Percentiles rank a stretch among this genome's conserved stretches.
These are phyloP conservation scores for Amorphotheca resinae DNA, from an alignment of 495 filamentous ascomycete species.

Conservation along the genomic window DNA sequence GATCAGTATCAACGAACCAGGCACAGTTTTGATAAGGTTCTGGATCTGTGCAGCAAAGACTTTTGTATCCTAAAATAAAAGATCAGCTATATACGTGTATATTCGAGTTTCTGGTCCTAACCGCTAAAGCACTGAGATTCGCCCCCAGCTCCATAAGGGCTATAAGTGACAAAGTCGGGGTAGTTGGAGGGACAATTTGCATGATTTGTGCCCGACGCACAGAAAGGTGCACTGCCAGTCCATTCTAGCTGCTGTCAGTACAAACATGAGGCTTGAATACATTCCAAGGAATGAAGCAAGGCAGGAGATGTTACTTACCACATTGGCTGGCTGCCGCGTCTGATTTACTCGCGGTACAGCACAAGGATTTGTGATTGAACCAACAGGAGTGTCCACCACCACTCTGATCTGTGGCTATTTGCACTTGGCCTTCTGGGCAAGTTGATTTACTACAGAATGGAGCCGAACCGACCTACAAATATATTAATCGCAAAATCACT, in stretches of 20 bases:
- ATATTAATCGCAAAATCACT: background rate
- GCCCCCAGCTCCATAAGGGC: background rate
- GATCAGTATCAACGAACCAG: background rate
- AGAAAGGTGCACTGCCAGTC: background rate
- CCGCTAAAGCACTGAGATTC: background rate
- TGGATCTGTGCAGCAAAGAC: background rate
- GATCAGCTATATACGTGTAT: background rate
- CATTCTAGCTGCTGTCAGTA: background rate
- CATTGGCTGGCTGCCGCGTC: background rate
- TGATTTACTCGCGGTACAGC: background rate
- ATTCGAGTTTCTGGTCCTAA: background rate
- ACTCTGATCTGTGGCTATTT: background rate
- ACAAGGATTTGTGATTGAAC: background rate
- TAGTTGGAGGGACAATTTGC: background rate
- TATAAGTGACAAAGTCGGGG: background rate
- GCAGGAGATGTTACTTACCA: background rate
- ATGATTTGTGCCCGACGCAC: background rate
- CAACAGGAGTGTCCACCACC: background rate
- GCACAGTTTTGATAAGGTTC: background rate
- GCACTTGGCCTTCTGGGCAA: background rate
- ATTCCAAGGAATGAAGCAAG: background rate
- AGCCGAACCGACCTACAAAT: background rate
- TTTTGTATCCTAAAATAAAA: background rate
- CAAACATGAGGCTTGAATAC: background rate
- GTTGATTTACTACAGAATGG: background rate